These are phyloP conservation scores for Trapa bicornis DNA, from an alignment of 345 rosid genomes.

Conservation along the genomic window DNA sequence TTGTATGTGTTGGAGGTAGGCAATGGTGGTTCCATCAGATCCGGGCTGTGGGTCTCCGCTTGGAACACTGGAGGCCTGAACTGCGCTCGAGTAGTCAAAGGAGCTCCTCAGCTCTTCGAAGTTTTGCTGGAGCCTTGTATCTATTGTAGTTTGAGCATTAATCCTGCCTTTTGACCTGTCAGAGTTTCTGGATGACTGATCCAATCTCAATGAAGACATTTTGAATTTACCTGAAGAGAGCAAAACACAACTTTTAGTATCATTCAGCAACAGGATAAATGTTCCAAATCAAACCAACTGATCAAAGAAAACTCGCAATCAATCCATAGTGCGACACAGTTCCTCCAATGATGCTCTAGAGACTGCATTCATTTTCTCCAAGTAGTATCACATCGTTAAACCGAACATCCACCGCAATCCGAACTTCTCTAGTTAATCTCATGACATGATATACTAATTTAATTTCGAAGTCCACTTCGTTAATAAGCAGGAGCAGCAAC, in stretches of 20 bases:
- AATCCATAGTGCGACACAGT: not conserved
- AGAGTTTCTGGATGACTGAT: conserved; percentile 55
- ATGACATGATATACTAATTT: not conserved
- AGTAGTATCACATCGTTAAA: not conserved
- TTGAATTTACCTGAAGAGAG: conserved; percentile 11
- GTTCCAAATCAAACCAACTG: not conserved
- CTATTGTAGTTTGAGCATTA: conserved; percentile 83
- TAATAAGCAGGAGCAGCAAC: not conserved
- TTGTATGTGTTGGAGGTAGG: conserved; percentile 92
- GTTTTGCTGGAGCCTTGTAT: conserved; percentile 84
- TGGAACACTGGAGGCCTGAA: conserved; percentile 34
- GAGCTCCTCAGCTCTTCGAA: conserved; percentile 82
- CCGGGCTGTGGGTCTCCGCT: conserved; percentile 42
- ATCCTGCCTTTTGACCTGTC: conserved; percentile 69
- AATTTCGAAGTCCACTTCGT: not conserved
- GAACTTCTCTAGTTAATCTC: not conserved
- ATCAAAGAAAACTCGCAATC: not conserved
- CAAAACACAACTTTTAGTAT: conserved; percentile 2
- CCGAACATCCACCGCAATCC: not conserved
- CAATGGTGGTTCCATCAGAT: conserved; percentile 70
- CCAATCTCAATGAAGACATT: conserved; percentile 79
- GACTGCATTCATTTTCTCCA: not conserved
- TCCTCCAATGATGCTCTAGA: not conserved
- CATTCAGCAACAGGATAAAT: not conserved
- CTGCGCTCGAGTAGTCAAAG: conserved; percentile 78